These are phyloP conservation scores for Earliella scabrosa DNA, from an alignment of 1,284 basidiomycete species.

Conservation along the genomic window DNA sequence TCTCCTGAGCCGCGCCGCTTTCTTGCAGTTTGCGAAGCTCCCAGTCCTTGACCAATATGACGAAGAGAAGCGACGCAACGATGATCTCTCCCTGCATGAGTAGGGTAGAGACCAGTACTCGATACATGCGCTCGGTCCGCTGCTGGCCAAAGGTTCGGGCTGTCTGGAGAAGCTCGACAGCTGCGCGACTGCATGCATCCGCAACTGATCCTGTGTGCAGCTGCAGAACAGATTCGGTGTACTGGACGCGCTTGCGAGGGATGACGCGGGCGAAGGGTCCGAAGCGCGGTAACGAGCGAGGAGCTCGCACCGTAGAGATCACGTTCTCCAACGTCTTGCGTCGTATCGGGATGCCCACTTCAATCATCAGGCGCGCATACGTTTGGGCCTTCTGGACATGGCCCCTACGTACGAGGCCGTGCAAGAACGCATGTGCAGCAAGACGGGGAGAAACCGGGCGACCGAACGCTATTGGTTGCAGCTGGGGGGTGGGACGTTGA, in stretches of 20 bases:
- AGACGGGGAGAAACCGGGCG: conserved; percentile 57
- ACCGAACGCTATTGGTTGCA: conserved; percentile 51
- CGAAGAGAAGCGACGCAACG: conserved; percentile 70
- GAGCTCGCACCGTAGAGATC: conserved; percentile 39
- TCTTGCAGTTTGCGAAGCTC: conserved; percentile 39
- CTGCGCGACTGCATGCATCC: conserved; percentile 48
- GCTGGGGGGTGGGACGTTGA: conserved; percentile 5
- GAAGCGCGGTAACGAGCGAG: conserved; percentile 20
- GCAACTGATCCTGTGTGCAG: conserved; percentile 33
- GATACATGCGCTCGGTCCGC: conserved; percentile 62
- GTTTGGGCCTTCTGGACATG: conserved; percentile 50
- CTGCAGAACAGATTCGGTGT: conserved; percentile 21
- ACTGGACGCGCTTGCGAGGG: conserved; percentile 7
- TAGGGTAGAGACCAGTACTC: conserved; percentile 61
- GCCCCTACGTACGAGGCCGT: conserved; percentile 60
- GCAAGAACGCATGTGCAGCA: conserved; percentile 64
- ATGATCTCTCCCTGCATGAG: conserved; percentile 78
- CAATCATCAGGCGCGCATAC: conserved; percentile 56
- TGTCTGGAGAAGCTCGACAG: conserved; percentile 53
- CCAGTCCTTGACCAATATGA: conserved; percentile 66
- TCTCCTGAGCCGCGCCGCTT: neutral
- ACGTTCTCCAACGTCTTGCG: conserved; percentile 51
- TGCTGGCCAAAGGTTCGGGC: conserved; percentile 59
- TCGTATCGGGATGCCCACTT: conserved; percentile 51
- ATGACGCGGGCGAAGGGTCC: conserved; percentile 15